phyloP scores from a whole-genome alignment of 1,284 basidiomycete species.

The Irpex rosettiformis region DNA sequence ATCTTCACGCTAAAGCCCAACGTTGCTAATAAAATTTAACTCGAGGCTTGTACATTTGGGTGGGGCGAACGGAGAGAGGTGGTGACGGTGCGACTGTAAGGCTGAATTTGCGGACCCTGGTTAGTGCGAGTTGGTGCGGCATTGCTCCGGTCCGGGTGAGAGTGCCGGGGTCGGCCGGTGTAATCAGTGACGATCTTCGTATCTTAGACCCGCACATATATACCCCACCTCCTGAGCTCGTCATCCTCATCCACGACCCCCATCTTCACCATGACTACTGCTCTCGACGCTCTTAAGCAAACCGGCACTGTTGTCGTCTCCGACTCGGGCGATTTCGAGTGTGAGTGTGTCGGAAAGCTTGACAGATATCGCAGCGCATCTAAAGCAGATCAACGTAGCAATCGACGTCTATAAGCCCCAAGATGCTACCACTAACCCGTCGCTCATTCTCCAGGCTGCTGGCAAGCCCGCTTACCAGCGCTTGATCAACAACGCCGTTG shows the following conservation, averaged over 20 bases:
- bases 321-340: slow-evolving; percentile 86
- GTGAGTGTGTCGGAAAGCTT: slow-evolving; percentile 40
- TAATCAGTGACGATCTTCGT: slow-evolving; percentile 7
- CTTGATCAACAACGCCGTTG: slow-evolving; percentile 82
- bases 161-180: slow-evolving; percentile 6
- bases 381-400: slow-evolving; percentile 36
- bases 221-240: slow-evolving; percentile 10
- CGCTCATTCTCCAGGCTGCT: slow-evolving; percentile 89
- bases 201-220: slow-evolving; percentile 17
- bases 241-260: slow-evolving; percentile 9
- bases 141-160: neutral
- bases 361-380: slow-evolving; percentile 8
- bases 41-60: too few relatives aligned
- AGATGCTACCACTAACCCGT: slow-evolving; percentile 96
- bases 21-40: too few relatives aligned
- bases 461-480: slow-evolving; percentile 85
- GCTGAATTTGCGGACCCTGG: neutral
- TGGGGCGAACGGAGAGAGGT: neutral
- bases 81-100: neutral
- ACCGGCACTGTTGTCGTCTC: slow-evolving; percentile 94
- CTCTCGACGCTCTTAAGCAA: slow-evolving; percentile 85
- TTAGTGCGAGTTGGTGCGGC: neutral
- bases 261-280: slow-evolving; percentile 68
- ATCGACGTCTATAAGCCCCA: slow-evolving; percentile 92
- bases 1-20: too few relatives aligned